Evolutionary conservation across 1,139 yeast species (phyloP), one percentile per base, ranked within the genome.

Genomic region (Candida sanyaensis): DNA sequence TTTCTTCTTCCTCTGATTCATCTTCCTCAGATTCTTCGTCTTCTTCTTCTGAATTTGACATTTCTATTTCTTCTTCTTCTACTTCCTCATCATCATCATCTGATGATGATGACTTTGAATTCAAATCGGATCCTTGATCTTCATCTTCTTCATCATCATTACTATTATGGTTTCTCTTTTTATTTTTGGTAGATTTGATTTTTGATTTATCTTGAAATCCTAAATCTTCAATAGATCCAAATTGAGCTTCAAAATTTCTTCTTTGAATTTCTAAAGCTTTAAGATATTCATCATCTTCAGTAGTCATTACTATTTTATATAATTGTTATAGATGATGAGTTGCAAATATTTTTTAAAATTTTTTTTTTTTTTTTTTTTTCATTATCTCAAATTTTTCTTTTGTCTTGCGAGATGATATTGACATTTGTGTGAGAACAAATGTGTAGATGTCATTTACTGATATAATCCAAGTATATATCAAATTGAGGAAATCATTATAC

Each of bases 241-340:
- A 86, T 66, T 84, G 90, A 6, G 81, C 80, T 58, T 86, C 92
- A 58, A 86, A 86, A 48, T 83, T 81, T 28, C 71, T 61, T 53
- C 90, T 59, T 52, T 84, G 89, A 27, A 73, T 59, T 58, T 83
- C 88, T 58, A 84, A 55, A n/a, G 73, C 71, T 43, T 60, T 65
- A 60, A 68, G 50, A 55, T 81, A 80, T 26, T 67, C 76, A n/a
- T 75, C 81, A 32, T 69, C 77, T 21, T 53, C 61, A 17, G 28
- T n/a, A 43, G 59, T 49, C 66, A 61, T 62, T n/a, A 34, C 44
- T 30, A 28, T 13, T 10, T 24, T 6, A 10, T 41, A 21, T 17
- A 11, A 9, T 29, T 29, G 6, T 29, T n/a, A n/a, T n/a, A n/a
- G 29, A 26, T 41, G 39, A 41, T 41, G 34, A 33, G 33, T 24